These are phyloP conservation scores for Lecanicillium sp. DNA, from an alignment of 2,329 filamentous ascomycete genomes.

Conservation along the genomic window DNA sequence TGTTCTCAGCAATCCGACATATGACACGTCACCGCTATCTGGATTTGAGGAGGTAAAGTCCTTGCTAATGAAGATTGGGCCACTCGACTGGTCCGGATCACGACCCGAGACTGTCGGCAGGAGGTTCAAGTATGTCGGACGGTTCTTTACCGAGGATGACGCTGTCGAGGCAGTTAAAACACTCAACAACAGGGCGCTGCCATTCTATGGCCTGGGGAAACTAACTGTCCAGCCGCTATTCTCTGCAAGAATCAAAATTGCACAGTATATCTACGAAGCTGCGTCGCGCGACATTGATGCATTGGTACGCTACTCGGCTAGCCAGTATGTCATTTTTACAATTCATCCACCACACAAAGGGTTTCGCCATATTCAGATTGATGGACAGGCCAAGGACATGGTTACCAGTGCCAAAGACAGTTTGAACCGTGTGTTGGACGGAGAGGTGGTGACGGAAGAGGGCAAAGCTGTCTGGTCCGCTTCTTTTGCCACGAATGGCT, in stretches of 20 bases:
- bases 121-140: conserved; percentile 2
- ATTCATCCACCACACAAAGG: background rate
- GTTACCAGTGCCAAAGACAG: background rate
- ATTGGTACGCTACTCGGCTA: background rate
- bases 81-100: conserved; percentile 1
- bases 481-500: conserved; percentile 6
- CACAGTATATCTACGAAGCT: conserved; percentile 1
- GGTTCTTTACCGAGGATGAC: conserved; percentile 1
- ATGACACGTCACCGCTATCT: background rate
- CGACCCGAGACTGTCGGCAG: background rate
- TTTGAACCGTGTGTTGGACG: background rate
- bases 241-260: conserved; percentile 1
- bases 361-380: conserved; percentile 1
- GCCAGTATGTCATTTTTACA: background rate
- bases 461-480: conserved; percentile 4
- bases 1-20: background rate
- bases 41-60: background rate
- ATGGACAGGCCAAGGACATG: background rate
- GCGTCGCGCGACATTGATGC: conserved; percentile 5
- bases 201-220: background rate
- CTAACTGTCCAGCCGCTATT: conserved; percentile 6
- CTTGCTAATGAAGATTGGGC: background rate
- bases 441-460: conserved; percentile 3
- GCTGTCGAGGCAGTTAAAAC: background rate
- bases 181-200: conserved; percentile 1